Conservation (phyloP, 2,329 filamentous ascomycete species). For the Gaeumannomyces tritici region DNA sequence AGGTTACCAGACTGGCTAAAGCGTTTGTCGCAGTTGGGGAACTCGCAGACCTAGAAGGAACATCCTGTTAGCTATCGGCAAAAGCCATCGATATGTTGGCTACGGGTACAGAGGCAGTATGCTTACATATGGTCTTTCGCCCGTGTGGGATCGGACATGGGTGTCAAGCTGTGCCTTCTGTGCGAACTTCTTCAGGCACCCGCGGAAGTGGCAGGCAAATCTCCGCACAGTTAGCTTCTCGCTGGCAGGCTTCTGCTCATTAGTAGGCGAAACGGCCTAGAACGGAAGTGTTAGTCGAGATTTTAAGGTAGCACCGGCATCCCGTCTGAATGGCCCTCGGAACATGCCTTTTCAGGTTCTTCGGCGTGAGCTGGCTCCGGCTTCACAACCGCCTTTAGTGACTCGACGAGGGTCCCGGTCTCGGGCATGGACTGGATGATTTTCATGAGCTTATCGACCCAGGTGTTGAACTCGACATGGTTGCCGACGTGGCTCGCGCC, state of each 20-base stretch:
- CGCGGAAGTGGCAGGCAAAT: slow-evolving; percentile 63
- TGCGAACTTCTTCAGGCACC: slow-evolving; percentile 73
- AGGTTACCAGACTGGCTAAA: slow-evolving; percentile 91
- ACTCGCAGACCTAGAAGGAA: slow-evolving; percentile 50
- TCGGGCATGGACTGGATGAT: slow-evolving; percentile 64
- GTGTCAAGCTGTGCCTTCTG: slow-evolving; percentile 93
- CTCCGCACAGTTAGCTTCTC: background rate
- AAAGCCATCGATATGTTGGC: background rate
- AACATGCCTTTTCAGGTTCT: background rate
- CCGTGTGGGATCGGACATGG: slow-evolving; percentile 80
- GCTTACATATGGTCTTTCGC: slow-evolving; percentile 81
- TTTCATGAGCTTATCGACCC: slow-evolving; percentile 82
- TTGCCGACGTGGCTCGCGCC: slow-evolving; percentile 34
- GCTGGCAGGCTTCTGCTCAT: background rate
- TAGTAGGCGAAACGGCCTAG: no score
- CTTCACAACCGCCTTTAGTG: background rate
- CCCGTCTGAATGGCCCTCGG: no score
- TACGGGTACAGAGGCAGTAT: background rate
- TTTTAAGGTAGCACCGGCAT: no score
- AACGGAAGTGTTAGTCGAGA: no score
- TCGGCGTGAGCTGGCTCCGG: background rate
- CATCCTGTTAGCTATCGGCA: slow-evolving; percentile 13
- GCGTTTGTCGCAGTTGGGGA: slow-evolving; percentile 55
- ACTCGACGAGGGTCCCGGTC: slow-evolving; percentile 14
- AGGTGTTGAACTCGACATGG: slow-evolving; percentile 57